A percentile compares a stretch with the other conserved stretches of the same genome.
These are phyloP conservation scores for Colletotrichum acutatum DNA, from an alignment of 2,329 filamentous ascomycete genomes.

Conservation along the genomic window DNA sequence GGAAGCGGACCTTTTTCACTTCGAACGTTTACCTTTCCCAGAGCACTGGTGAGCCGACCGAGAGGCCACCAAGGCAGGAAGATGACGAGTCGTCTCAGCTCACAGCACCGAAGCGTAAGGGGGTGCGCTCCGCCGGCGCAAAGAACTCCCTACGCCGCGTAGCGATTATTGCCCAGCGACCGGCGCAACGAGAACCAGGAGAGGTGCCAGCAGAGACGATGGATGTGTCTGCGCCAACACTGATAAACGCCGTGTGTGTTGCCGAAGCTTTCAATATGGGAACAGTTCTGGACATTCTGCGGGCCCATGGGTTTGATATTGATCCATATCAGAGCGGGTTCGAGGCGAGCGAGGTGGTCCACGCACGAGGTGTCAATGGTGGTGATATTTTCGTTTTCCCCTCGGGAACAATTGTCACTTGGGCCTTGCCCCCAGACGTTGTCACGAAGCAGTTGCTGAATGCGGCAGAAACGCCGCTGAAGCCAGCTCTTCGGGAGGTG, in stretches of 20 bases:
- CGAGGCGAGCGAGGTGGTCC: conserved; percentile 70
- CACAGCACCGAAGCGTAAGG: conserved; percentile 55
- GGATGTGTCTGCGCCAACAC: conserved; percentile 52
- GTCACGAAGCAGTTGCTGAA: conserved; percentile 79
- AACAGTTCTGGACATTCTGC: conserved; percentile 65
- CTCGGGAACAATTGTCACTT: conserved; percentile 91
- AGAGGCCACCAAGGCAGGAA: conserved; percentile 25
- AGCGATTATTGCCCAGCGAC: conserved; percentile 83
- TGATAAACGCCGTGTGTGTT: conserved; percentile 69
- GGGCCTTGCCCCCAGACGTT: conserved; percentile 84
- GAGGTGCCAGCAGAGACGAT: conserved; percentile 50
- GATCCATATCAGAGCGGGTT: conserved; percentile 72
- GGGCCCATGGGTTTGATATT: conserved; percentile 68
- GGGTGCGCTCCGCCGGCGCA: conserved; percentile 55
- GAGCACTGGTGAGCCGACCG: conserved; percentile 45
- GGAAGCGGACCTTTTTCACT: conserved; percentile 73
- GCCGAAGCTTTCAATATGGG: conserved; percentile 74
- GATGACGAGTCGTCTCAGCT: conserved; percentile 5
- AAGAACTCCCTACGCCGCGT: conserved; percentile 86
- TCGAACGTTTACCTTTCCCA: conserved; percentile 68
- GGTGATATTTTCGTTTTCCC: conserved; percentile 97
- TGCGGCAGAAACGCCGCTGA: conserved; percentile 80
- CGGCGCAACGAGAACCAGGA: conserved; percentile 51
- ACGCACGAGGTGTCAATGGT: conserved; percentile 69
- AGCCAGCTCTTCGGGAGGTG: conserved; percentile 76